Conservation (phyloP, 768 basidiomycete genomes). For the Mycena metata region DNA sequence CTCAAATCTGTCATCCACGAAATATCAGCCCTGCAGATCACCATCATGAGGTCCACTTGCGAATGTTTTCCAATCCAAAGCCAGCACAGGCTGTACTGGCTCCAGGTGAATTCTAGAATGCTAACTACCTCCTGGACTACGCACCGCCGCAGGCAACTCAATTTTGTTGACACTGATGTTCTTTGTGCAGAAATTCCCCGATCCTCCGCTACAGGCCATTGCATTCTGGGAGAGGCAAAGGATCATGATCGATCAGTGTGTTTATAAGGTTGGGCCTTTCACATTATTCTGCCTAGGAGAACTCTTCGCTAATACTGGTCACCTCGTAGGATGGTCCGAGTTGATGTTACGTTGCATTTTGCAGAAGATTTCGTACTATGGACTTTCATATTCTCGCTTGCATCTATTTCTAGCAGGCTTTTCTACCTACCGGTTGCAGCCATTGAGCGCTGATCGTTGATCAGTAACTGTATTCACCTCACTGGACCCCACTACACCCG, state of each 20-base stretch:
- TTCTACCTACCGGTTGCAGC: too few species aligned
- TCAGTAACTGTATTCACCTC: too few species aligned
- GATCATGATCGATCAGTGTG: conserved; percentile 6
- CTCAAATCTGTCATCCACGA: neutral
- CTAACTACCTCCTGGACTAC: too few species aligned
- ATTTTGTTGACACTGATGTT: neutral
- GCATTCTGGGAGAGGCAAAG: conserved; percentile 11
- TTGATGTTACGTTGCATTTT: too few species aligned
- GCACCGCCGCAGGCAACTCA: neutral
- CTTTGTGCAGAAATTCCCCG: neutral
- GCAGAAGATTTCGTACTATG: too few species aligned
- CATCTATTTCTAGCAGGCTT: too few species aligned
- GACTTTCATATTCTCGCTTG: too few species aligned
- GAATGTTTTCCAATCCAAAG: too few species aligned
- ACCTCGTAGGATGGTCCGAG: neutral
- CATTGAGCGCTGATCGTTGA: too few species aligned
- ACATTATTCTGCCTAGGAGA: neutral
- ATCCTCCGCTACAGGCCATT: too few species aligned
- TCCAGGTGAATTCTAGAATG: conserved; percentile 1
- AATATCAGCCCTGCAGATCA: neutral
- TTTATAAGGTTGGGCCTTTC: neutral
- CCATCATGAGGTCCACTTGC: neutral
- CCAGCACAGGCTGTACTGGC: neutral
- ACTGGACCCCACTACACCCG: too few species aligned
- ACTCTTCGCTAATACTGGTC: neutral